These are phyloP conservation scores for Colletotrichum orchidophilum DNA, from an alignment of 2,329 filamentous ascomycete species.

Conservation along the genomic window DNA sequence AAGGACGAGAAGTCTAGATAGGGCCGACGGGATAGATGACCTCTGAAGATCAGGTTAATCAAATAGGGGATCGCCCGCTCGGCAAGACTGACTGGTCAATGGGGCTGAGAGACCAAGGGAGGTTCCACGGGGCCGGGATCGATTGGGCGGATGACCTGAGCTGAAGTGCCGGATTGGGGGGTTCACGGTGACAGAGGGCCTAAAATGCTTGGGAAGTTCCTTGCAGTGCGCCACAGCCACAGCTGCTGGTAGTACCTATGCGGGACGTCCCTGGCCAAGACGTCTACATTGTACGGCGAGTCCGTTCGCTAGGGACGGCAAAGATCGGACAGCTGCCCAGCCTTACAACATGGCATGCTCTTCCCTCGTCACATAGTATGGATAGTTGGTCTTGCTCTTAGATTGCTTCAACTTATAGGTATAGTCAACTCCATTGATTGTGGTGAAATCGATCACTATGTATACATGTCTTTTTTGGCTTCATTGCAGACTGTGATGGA, in stretches of 20 bases:
- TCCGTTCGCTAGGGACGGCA: not conserved
- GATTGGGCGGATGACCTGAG: not conserved
- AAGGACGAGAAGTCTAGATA: constrained; percentile 13
- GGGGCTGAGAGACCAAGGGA: constrained; percentile 23
- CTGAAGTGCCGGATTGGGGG: constrained; percentile 9
- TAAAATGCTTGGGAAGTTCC: constrained; percentile 14
- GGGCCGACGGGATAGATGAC: constrained; percentile 14
- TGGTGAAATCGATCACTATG: not conserved
- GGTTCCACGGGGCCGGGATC: constrained; percentile 28
- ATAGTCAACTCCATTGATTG: too few relatives aligned
- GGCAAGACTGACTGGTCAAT: constrained; percentile 10
- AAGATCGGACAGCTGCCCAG: not conserved
- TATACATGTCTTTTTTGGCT: too few relatives aligned
- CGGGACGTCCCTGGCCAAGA: constrained; percentile 18
- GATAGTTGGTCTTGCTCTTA: too few relatives aligned
- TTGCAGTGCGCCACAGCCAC: constrained; percentile 29
- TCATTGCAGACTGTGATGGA: not conserved
- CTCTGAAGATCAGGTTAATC: not conserved
- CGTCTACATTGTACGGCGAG: constrained; percentile 7
- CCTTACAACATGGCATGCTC: not conserved
- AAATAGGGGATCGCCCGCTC: constrained; percentile 30
- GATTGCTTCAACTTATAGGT: too few relatives aligned
- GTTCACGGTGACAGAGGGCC: not conserved
- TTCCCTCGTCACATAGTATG: not conserved
- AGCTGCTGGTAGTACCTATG: not conserved